Base-by-base conservation (phyloP, 108 stramenopile species). In the Nannochloropsis gaditana region DNA sequence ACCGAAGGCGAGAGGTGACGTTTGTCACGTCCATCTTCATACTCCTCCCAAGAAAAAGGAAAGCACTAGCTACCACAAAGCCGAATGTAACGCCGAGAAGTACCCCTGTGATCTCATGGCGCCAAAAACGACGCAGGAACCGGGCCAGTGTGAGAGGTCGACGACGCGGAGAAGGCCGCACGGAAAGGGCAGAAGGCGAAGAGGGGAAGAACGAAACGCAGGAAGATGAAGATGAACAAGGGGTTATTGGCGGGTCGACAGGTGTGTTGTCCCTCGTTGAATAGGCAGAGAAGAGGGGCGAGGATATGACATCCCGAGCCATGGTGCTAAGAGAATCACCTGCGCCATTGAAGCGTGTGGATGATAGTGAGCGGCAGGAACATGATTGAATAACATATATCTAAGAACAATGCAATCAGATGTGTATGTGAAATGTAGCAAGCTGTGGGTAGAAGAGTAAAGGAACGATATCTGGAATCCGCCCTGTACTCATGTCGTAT, bases 301-400 rank as follows among this genome's bases (percentile, higher is more conserved):
- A 73, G 59, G 59, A n/a, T 4, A 73, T 73, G n/a, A 73, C 59
- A n/a, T 73, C 59, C 19, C 59, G 59, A n/a, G 59, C 59, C 59
- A 73, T 73, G 3, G 8, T 3, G 31, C 31, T 31, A 31, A 31
- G 31, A 31, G 31, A 31, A 31, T 31, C 31, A 31, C 31, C 31
- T 31, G 31, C 31, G 1, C 31, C 31, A 31, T 31, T 31, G 31
- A 31, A 31, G 31, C 1, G 31, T 31, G 31, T 31, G 31, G 31
- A 31, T 31, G 31, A 31, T 0, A 31, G 31, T 31, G 1, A 31
- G 31, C 31, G 0, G 31, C 31, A 31, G 31, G 31, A 31, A 31
- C 31, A 31, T 31, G 31, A 31, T 31, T 31, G 31, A 31, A 31
- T 31, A 31, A 31, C 31, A 1, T 31, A 31, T 31, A 0, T 31